phyloP scores from a whole-genome alignment of 352 stramenopile species.

The Globisporangium abappressorium region DNA sequence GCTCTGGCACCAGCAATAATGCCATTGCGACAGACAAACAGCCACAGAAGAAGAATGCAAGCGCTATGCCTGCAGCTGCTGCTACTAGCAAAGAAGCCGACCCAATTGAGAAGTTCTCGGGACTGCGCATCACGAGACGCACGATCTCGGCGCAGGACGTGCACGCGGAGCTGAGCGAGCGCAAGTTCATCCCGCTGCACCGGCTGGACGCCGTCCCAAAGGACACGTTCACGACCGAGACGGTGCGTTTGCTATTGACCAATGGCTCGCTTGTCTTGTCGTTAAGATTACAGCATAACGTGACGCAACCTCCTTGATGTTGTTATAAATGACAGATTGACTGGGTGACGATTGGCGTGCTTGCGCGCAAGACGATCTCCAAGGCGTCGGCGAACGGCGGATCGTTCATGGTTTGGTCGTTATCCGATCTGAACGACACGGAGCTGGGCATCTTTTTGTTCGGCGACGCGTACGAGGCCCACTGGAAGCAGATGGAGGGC shows the following conservation, averaged over 20 bases:
- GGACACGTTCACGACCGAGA: constrained; percentile 51
- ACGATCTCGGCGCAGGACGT: constrained; percentile 45
- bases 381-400: constrained; percentile 61
- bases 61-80: constrained; percentile 16
- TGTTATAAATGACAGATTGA: constrained; percentile 35
- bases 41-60: background rate
- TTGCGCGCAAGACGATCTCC: constrained; percentile 68
- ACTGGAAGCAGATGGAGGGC: constrained; percentile 65
- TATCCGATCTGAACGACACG: constrained; percentile 66
- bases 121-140: constrained; percentile 53
- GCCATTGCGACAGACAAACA: background rate
- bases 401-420: constrained; percentile 78
- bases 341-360: constrained; percentile 81
- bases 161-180: constrained; percentile 59
- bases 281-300: background rate
- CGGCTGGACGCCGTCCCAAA: constrained; percentile 53
- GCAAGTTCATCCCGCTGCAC: constrained; percentile 60
- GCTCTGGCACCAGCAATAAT: background rate
- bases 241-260: constrained; percentile 23
- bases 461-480: constrained; percentile 57
- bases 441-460: constrained; percentile 80
- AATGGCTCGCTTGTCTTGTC: background rate
- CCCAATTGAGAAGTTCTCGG: constrained; percentile 52
- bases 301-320: background rate
- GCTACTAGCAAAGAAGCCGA: constrained; percentile 8